A percentile compares a stretch with the other conserved stretches of the same genome.
phyloP scores from a whole-genome alignment of 1,284 basidiomycete genomes.

The Sparassis latifolia region DNA sequence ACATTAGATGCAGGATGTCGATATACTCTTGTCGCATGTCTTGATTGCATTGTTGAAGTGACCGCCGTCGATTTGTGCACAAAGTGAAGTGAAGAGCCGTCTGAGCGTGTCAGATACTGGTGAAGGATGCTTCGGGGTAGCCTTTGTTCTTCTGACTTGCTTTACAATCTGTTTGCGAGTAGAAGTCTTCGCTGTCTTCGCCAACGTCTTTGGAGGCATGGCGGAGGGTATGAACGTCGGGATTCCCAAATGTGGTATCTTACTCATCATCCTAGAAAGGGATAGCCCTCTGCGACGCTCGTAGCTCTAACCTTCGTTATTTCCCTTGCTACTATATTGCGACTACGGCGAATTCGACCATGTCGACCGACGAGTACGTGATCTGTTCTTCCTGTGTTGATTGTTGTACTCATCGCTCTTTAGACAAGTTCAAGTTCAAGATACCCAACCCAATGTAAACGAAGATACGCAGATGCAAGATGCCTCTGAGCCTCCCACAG shows the following conservation, averaged over 20 bases:
- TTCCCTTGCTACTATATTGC: neutral
- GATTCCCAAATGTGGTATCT: too few species aligned
- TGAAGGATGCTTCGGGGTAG: slow-evolving; percentile 41
- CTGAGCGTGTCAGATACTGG: slow-evolving; percentile 56
- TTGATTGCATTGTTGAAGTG: slow-evolving; percentile 77
- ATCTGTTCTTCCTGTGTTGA: too few species aligned
- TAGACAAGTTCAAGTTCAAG: too few species aligned
- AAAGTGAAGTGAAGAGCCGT: slow-evolving; percentile 70
- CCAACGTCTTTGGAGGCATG: neutral
- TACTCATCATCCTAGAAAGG: too few species aligned
- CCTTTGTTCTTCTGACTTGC: neutral
- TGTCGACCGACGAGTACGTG: neutral
- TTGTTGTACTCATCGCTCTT: too few species aligned
- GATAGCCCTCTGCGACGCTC: neutral
- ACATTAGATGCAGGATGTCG: neutral
- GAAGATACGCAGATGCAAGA: too few species aligned
- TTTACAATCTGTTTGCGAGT: neutral
- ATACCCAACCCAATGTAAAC: too few species aligned
- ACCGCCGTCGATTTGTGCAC: slow-evolving; percentile 79
- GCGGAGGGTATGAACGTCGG: too few species aligned
- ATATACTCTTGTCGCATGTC: slow-evolving; percentile 82
- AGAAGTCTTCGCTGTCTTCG: neutral
- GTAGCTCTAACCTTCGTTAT: neutral
- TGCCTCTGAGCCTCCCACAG: too few species aligned
- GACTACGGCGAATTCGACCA: neutral